Evolutionary conservation across 2,329 filamentous ascomycete genomes (phyloP).

Genomic region (Hymenoscyphus infarciens): DNA sequence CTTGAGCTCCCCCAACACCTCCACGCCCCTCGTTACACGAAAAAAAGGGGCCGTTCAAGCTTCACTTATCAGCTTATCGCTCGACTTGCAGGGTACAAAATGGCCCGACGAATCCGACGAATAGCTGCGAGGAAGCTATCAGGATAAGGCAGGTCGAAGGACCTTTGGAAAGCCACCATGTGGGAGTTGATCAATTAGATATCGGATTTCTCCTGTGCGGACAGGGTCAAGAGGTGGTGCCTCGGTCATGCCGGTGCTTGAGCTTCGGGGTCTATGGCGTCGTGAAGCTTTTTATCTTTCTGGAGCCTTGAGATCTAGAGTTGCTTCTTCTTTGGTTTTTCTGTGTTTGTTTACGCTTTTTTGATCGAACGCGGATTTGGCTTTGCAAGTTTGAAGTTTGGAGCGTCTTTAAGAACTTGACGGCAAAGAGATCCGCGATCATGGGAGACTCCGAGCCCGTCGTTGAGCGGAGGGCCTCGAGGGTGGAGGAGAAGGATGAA

Average conservation of each 20-base stretch:
- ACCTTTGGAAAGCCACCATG: neutral
- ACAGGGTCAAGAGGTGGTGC: neutral
- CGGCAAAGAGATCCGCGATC: neutral
- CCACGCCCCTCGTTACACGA: slow-evolving; percentile 1
- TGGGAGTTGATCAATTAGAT: neutral
- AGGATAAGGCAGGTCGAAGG: slow-evolving; percentile 5
- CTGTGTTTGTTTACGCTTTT: neutral
- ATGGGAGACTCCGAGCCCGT: slow-evolving; percentile 9
- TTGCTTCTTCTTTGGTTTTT: neutral
- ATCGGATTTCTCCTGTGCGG: neutral
- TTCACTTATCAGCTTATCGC: slow-evolving; percentile 12
- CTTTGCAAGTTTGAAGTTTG: neutral
- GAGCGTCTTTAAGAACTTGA: neutral
- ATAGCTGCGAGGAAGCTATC: slow-evolving; percentile 3
- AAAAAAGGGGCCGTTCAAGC: neutral
- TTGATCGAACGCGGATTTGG: neutral
- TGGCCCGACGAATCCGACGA: slow-evolving; percentile 1
- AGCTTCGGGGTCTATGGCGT: neutral
- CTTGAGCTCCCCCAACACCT: neutral
- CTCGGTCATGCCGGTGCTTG: neutral
- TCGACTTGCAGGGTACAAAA: neutral
- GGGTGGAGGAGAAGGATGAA: slow-evolving; percentile 40
- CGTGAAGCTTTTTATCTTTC: too few relatives aligned
- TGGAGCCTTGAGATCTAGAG: too few relatives aligned
- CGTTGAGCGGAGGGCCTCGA: slow-evolving; percentile 19